Evolutionary conservation across 805 yeast species (phyloP).

Genomic region (Candida coleopterorum): DNA sequence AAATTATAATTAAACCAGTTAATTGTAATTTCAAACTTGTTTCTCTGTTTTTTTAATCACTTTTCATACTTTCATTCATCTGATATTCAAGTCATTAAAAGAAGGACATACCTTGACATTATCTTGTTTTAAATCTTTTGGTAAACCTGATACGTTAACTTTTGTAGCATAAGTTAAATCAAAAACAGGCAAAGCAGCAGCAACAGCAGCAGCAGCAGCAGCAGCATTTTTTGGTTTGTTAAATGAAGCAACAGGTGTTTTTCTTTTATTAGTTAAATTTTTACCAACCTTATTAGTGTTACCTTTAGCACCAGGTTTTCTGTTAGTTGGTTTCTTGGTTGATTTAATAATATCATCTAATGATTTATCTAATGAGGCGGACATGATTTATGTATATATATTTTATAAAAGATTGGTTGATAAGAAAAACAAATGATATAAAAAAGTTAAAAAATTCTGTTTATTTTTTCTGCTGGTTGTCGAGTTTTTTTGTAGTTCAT

Average conservation of each 20-base stretch:
- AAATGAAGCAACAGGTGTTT: constrained; percentile 23
- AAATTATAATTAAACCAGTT: constrained; percentile 1
- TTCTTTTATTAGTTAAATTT: constrained; percentile 24
- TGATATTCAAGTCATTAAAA: background rate
- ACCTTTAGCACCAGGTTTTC: constrained; percentile 9
- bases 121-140: constrained; percentile 79
- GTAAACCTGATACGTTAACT: constrained; percentile 80
- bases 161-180: constrained; percentile 63
- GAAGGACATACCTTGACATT: constrained; percentile 75
- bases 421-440: background rate
- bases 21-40: too few species aligned
- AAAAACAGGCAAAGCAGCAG: constrained; percentile 19
- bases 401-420: background rate
- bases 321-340: constrained; percentile 31
- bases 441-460: too few species aligned
- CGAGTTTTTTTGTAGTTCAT: too few species aligned
- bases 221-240: constrained; percentile 18
- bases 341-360: constrained; percentile 90
- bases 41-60: too few species aligned
- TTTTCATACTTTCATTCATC: too few species aligned
- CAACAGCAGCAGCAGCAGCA: constrained; percentile 14
- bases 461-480: too few species aligned
- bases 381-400: constrained; percentile 38
- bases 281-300: constrained; percentile 34
- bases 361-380: constrained; percentile 78